Conservation (phyloP, 345 rosid species). For the Isatis tinctoria region DNA sequence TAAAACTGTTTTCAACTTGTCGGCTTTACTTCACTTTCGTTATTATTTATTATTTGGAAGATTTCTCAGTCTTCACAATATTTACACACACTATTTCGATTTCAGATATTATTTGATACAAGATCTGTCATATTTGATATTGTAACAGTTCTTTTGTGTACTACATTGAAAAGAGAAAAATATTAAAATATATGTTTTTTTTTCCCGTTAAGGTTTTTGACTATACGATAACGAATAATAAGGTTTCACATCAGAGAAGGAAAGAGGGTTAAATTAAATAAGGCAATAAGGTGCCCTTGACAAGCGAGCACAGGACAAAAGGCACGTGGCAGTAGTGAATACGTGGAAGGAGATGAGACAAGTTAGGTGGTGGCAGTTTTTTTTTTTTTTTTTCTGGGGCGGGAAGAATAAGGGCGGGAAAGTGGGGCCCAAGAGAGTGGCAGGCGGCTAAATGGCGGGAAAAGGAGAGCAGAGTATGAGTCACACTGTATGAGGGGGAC, state of each 20-base stretch:
- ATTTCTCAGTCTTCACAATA: neutral
- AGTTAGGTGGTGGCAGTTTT: conserved; percentile 6
- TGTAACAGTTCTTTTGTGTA: neutral
- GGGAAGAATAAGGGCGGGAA: conserved; percentile 26
- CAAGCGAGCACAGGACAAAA: neutral
- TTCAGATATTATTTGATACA: neutral
- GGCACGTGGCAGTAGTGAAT: conserved; percentile 3
- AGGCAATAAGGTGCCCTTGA: neutral
- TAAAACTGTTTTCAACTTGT: conserved; percentile 18
- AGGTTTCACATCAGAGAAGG: neutral
- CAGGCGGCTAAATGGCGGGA: conserved; percentile 36
- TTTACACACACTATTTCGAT: neutral
- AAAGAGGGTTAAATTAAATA: neutral
- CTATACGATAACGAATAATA: neutral
- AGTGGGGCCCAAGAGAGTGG: conserved; percentile 22
- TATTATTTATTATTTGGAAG: neutral
- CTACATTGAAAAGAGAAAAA: neutral
- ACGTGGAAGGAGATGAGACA: conserved; percentile 11
- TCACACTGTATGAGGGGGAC: neutral
- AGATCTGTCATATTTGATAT: neutral
- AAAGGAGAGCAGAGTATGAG: neutral
- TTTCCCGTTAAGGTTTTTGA: neutral
- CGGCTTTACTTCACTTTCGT: conserved; percentile 8
- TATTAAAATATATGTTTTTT: neutral
- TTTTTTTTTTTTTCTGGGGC: conserved; percentile 5